Percentiles rank a stretch among this genome's conserved stretches.
phyloP scores from a whole-genome alignment of 768 basidiomycete genomes.

The Coprinellus micaceus region DNA sequence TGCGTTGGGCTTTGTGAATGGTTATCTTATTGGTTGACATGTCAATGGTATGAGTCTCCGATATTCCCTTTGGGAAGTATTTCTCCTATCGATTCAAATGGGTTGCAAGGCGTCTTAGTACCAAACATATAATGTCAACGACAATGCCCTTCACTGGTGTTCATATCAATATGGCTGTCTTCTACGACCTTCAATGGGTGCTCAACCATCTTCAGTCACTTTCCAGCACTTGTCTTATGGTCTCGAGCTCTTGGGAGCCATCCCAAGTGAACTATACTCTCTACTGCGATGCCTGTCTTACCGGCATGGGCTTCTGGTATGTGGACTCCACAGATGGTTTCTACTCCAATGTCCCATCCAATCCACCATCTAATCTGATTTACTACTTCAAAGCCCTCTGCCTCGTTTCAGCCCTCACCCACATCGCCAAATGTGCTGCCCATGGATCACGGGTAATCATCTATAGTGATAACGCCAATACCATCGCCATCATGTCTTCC shows the following conservation, averaged over 20 bases:
- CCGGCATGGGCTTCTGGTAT: conserved; percentile 28
- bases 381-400: conserved; percentile 25
- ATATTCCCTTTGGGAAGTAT: too few species aligned
- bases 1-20: too few species aligned
- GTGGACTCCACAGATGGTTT: conserved; percentile 18
- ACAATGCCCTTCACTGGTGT: conserved; percentile 16
- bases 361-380: conserved; percentile 7
- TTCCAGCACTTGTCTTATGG: conserved; percentile 22
- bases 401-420: conserved; percentile 18
- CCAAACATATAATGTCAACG: too few species aligned
- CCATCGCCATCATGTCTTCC: conserved; percentile 24
- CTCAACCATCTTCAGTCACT: conserved; percentile 16
- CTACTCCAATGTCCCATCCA: conserved; percentile 7
- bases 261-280: conserved; percentile 4
- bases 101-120: conserved; percentile 19
- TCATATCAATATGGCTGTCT: conserved; percentile 25
- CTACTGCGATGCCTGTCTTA: conserved; percentile 24
- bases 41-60: too few species aligned
- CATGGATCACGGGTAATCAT: conserved; percentile 14
- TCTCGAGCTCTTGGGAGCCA: conserved; percentile 13
- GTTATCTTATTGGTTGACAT: too few species aligned
- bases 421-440: too few species aligned
- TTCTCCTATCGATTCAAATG: conserved; percentile 39
- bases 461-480: conserved; percentile 27
- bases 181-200: conserved; percentile 31